Conservation (phyloP, 108 stramenopile species). For the Stephanodiscus triporus region DNA sequence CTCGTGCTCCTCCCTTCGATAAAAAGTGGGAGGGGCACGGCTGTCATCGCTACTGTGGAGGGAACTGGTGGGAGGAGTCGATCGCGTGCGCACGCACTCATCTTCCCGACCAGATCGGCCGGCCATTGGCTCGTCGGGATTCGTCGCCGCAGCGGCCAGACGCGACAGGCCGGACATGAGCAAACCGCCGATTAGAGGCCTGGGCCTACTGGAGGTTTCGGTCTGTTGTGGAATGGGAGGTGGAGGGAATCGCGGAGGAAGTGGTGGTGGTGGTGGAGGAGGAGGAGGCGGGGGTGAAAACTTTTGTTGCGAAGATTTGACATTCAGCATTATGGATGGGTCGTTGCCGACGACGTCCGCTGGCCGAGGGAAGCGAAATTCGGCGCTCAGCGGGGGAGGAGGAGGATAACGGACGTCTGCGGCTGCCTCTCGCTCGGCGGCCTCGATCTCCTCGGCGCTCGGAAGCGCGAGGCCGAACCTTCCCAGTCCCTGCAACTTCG, state of each 20-base stretch:
- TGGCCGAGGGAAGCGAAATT: slow-evolving; percentile 19
- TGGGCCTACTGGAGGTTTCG: slow-evolving; percentile 46
- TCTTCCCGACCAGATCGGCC: slow-evolving; percentile 5
- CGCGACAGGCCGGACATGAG: slow-evolving; percentile 67
- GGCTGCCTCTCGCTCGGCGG: slow-evolving; percentile 35
- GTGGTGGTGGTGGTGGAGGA: slow-evolving; percentile 8
- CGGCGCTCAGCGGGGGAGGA: slow-evolving; percentile 4
- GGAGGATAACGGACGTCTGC: neutral
- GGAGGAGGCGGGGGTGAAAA: neutral
- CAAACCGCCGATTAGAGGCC: slow-evolving; percentile 78
- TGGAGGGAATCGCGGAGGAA: slow-evolving; percentile 16
- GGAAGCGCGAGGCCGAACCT: slow-evolving; percentile 45
- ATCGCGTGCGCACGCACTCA: slow-evolving; percentile 25
- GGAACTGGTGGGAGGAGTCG: slow-evolving; percentile 30
- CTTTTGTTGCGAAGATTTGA: neutral
- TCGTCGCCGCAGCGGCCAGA: slow-evolving; percentile 64
- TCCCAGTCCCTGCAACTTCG: slow-evolving; percentile 32
- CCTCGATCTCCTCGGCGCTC: slow-evolving; percentile 50
- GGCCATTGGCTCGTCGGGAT: slow-evolving; percentile 53
- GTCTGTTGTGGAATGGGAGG: slow-evolving; percentile 5
- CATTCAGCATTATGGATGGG: slow-evolving; percentile 10
- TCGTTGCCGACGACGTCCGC: neutral
- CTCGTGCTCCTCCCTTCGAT: slow-evolving; percentile 26
- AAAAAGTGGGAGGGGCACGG: slow-evolving; percentile 1
- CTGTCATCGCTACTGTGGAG: neutral